Evolutionary conservation across 164 flowering plant genomes (phyloP).

Genomic region (Hamamelis virginiana): DNA sequence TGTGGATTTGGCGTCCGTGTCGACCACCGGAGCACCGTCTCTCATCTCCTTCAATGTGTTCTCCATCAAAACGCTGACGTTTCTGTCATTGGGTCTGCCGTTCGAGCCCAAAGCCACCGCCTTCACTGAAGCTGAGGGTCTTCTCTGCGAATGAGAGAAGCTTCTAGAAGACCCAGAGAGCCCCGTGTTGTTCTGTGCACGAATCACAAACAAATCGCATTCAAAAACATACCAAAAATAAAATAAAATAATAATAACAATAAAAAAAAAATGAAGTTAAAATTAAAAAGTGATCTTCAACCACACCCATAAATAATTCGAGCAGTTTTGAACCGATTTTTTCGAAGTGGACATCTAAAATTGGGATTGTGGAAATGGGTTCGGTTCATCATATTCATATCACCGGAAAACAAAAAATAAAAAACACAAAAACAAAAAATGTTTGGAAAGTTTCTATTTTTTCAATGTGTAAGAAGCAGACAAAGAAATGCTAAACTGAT

Average conservation of each 20-base stretch:
- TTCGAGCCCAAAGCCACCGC: conserved; percentile 26
- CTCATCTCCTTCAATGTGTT: conserved; percentile 28
- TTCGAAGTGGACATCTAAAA: not conserved
- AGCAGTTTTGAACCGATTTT: not conserved
- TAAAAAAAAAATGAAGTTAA: not conserved
- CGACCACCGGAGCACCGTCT: conserved; percentile 20
- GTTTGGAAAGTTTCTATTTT: too few relatives aligned
- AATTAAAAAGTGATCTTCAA: not conserved
- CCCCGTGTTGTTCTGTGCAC: conserved; percentile 25
- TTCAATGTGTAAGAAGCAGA: too few relatives aligned
- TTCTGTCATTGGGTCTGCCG: conserved; percentile 23
- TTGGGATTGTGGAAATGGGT: not conserved
- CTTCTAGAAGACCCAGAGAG: conserved; percentile 22
- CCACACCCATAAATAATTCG: not conserved
- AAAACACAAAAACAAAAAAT: too few relatives aligned
- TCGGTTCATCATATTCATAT: too few relatives aligned
- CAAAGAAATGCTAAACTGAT: too few relatives aligned
- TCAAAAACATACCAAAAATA: too few relatives aligned
- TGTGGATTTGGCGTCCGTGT: conserved; percentile 24
- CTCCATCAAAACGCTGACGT: conserved; percentile 32
- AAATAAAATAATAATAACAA: too few relatives aligned
- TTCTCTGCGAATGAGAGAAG: conserved; percentile 26
- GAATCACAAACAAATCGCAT: not conserved
- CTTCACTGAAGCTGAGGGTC: conserved; percentile 19
- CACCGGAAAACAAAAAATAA: too few relatives aligned